phyloP scores from a whole-genome alignment of 2,329 filamentous ascomycete genomes.

The Ophiosphaerella korrae region DNA sequence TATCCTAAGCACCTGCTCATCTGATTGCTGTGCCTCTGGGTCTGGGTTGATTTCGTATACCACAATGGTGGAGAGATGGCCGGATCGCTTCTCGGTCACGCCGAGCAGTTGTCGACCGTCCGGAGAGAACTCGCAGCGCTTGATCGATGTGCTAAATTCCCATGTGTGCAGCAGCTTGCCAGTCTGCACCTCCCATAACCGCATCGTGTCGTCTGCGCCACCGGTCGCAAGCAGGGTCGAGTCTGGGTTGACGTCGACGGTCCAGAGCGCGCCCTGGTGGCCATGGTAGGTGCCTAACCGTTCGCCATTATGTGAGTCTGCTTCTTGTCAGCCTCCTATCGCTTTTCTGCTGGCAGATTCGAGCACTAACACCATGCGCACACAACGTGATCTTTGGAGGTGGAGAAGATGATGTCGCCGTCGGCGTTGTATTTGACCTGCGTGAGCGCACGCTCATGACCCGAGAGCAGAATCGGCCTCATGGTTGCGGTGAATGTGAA shows the following conservation, averaged over 20 bases:
- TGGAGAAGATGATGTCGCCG: conserved; percentile 95
- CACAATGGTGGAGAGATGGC: conserved; percentile 90
- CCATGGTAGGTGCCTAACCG: conserved; percentile 92
- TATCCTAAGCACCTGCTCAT: conserved; percentile 83
- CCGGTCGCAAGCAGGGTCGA: conserved; percentile 91
- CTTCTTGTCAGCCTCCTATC: conserved; percentile 25
- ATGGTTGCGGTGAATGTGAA: conserved; percentile 56
- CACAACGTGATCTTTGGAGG: conserved; percentile 93
- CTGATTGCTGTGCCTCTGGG: conserved; percentile 78
- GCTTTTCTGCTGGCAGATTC: not conserved
- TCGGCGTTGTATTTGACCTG: conserved; percentile 86
- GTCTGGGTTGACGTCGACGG: conserved; percentile 93
- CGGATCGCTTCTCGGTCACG: conserved; percentile 98
- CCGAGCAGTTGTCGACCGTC: conserved; percentile 89
- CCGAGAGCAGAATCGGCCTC: conserved; percentile 94
- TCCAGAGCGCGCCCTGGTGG: conserved; percentile 98
- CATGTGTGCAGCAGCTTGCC: conserved; percentile 94
- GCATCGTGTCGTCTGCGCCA: conserved; percentile 97
- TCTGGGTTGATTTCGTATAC: conserved; percentile 89
- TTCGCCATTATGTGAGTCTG: conserved; percentile 89
- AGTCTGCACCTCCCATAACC: conserved; percentile 93
- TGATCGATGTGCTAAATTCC: conserved; percentile 97
- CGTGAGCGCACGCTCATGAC: conserved; percentile 95
- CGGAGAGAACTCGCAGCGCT: conserved; percentile 96
- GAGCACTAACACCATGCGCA: conserved; percentile 77